Percentiles rank a stretch among this genome's conserved stretches.
Conservation (phyloP, 352 stramenopile genomes). For the Globisporangium cystogenes region DNA sequence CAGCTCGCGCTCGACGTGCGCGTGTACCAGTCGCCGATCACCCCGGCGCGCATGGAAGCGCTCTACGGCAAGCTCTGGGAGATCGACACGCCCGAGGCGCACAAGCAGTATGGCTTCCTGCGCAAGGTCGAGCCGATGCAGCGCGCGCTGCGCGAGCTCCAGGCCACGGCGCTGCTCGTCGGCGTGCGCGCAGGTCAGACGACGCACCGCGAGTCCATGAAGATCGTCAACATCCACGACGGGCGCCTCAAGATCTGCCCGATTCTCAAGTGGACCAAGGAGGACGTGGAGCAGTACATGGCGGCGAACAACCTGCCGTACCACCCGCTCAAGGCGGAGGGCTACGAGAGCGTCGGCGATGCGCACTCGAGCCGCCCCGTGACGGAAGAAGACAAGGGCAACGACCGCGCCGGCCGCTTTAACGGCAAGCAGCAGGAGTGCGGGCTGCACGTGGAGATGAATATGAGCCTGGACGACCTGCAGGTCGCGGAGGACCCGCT, state of each 20-base stretch:
- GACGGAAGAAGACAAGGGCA: conserved; percentile 44
- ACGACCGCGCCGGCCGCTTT: conserved; percentile 77
- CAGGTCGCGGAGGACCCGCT: conserved; percentile 40
- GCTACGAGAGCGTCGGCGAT: conserved; percentile 81
- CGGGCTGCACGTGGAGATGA: conserved; percentile 74
- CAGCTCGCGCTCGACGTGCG: conserved; percentile 62
- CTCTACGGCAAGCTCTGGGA: conserved; percentile 85
- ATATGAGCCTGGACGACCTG: conserved; percentile 53
- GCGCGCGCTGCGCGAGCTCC: conserved; percentile 51
- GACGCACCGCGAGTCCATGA: conserved; percentile 56
- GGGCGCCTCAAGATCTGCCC: conserved; percentile 83
- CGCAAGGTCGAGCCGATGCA: conserved; percentile 88
- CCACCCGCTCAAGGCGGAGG: conserved; percentile 79
- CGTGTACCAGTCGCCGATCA: conserved; percentile 73
- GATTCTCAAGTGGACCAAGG: conserved; percentile 78
- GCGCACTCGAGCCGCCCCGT: conserved; percentile 82
- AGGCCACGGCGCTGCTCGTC: conserved; percentile 59
- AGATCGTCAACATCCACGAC: conserved; percentile 75
- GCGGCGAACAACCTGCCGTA: conserved; percentile 54
- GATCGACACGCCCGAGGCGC: conserved; percentile 55
- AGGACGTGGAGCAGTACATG: conserved; percentile 78
- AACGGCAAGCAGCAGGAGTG: conserved; percentile 80
- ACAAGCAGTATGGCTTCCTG: conserved; percentile 76
- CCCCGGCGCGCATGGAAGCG: conserved; percentile 77
- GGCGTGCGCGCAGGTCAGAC: conserved; percentile 81